Base-by-base conservation (phyloP, 2,329 filamentous ascomycete species). In the Talaromyces sp. region DNA sequence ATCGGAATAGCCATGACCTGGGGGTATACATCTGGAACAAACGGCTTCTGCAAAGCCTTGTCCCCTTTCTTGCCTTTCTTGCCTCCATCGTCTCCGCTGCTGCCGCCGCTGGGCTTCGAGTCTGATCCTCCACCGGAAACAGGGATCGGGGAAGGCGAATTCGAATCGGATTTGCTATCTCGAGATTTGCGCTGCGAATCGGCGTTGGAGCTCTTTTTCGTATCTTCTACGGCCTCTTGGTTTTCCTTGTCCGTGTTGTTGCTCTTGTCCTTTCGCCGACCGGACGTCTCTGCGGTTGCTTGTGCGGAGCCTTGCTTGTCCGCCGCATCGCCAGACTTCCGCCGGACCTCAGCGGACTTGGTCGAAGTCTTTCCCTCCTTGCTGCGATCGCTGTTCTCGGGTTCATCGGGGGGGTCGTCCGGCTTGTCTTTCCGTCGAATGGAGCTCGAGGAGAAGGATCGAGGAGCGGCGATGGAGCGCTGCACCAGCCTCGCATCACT, bases 1-100 rank as follows among this genome's bases (percentile, higher is more conserved):
- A 99, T 97, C 7, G 95, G 95, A 61, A 99, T 96, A 2, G 94
- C 94, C 84, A 99, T 91, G 60, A 99, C 93, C 74, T 98, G 95
- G 3, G 95, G 95, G 74, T 99, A 99, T 51, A 97, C 88, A 64
- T 99, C 95, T 14, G 95, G 95, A 14, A 98, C 89, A 2, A 89
- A 86, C 1, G 92, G 90, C 78, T 98, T 98, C 69, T 92, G 87
- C 44, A 98, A 82, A 28, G 90, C 88, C 70, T 87, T 87, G 63
- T 95, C 91, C 36, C 75, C 70, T 72, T 90, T 93, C 67, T 87
- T 85, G 60, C 91, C 88, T 71, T 87, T 90, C 76, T 86, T 89
- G 56, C 89, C 86, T 28, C 88, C 84, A 68, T 85, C 83, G 66
- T 89, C 87, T 60, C 82, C 82, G 16, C 82, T 77, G 56, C 74